phyloP scores from a whole-genome alignment of 2,329 filamentous ascomycete species.

The Fusarium sp. region DNA sequence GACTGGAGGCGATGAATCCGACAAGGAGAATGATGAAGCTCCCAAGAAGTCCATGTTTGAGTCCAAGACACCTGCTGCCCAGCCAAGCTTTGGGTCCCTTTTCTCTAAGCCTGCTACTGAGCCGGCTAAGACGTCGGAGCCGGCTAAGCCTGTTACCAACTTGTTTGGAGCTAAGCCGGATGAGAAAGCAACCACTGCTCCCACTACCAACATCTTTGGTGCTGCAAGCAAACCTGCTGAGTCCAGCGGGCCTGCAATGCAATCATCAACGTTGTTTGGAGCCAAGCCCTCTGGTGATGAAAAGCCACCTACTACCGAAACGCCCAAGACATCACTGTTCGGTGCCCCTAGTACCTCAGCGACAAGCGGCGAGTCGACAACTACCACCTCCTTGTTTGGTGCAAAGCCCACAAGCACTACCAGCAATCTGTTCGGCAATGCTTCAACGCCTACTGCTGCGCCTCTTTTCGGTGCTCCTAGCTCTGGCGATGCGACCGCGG shows the following conservation, averaged over 20 bases:
- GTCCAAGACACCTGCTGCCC: conserved; percentile 48
- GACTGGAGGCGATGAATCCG: conserved; percentile 57
- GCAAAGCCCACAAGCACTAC: conserved; percentile 43
- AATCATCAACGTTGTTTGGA: conserved; percentile 53
- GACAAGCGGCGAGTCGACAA: conserved; percentile 26
- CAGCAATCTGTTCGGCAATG: conserved; percentile 50
- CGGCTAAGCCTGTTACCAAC: conserved; percentile 45
- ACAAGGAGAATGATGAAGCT: conserved; percentile 59
- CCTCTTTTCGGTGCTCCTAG: conserved; percentile 48
- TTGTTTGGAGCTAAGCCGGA: conserved; percentile 55
- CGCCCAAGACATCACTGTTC: conserved; percentile 50
- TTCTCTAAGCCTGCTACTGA: conserved; percentile 53
- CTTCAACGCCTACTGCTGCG: conserved; percentile 41
- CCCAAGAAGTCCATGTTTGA: conserved; percentile 51
- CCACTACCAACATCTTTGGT: conserved; percentile 55
- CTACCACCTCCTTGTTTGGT: conserved; percentile 42
- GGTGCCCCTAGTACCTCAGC: conserved; percentile 40
- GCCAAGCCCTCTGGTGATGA: conserved; percentile 48
- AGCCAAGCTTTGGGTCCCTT: conserved; percentile 47
- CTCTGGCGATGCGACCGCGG: conserved; percentile 27
- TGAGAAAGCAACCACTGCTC: conserved; percentile 45
- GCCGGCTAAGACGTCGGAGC: conserved; percentile 45
- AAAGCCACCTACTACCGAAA: conserved; percentile 41
- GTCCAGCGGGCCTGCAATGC: conserved; percentile 43
- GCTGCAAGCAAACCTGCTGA: conserved; percentile 50